Percentiles rank a stretch among this genome's conserved stretches.
These are phyloP conservation scores for Malus orientalis DNA, from an alignment of 306 rosid genomes.

Conservation along the genomic window DNA sequence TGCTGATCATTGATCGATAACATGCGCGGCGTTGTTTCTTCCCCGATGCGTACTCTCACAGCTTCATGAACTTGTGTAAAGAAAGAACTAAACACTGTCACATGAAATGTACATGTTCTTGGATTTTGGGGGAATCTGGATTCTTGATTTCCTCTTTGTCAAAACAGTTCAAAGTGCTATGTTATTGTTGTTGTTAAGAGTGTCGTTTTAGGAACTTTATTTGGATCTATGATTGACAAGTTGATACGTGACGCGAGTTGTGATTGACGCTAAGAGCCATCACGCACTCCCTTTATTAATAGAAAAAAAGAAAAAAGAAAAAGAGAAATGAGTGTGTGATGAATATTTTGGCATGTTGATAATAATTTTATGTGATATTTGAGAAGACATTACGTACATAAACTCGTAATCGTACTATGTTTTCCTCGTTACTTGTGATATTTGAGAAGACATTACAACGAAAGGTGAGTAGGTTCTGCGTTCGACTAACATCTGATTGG, in stretches of 20 bases:
- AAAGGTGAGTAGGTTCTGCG: too few species aligned
- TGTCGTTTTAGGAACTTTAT: not conserved
- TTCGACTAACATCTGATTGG: too few species aligned
- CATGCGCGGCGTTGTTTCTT: not conserved
- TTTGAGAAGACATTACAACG: too few species aligned
- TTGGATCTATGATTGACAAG: not conserved
- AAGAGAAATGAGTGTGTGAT: too few species aligned
- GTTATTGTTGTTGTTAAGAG: not conserved
- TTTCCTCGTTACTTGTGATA: too few species aligned
- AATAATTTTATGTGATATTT: too few species aligned
- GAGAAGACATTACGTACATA: not conserved
- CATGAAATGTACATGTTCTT: constrained; percentile 1
- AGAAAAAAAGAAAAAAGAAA: too few species aligned
- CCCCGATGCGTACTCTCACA: not conserved
- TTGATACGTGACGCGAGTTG: not conserved
- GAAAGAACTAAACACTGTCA: not conserved
- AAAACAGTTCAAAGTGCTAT: not conserved
- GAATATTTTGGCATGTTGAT: too few species aligned
- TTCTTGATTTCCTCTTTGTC: not conserved
- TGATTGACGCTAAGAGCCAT: too few species aligned
- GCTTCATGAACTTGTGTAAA: not conserved
- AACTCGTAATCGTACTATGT: too few species aligned
- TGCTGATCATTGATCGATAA: not conserved
- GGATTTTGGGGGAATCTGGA: not conserved
- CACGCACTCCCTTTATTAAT: too few species aligned